phyloP scores from a whole-genome alignment of 192 early-diverging fungal genomes.

The Cetraspora pellucida region DNA sequence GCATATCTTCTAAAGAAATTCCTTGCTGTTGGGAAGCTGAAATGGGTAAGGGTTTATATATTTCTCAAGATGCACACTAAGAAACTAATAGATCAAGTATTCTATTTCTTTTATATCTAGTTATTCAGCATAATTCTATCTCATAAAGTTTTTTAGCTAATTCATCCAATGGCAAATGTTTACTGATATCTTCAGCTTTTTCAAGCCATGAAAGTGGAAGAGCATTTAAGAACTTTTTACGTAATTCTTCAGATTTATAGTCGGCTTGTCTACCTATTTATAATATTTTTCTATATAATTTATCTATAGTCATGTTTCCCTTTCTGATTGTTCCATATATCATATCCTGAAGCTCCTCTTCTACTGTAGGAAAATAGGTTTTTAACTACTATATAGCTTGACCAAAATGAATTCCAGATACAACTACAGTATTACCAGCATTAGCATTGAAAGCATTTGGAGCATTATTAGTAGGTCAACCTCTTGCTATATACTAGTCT shows the following conservation, averaged over 20 bases:
- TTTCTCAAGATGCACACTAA: no score
- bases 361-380: not conserved
- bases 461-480: not conserved
- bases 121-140: not conserved
- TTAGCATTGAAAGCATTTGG: not conserved
- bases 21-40: not conserved
- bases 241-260: not conserved
- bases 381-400: conserved; percentile 13
- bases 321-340: not conserved
- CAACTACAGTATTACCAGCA: not conserved
- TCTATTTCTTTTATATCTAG: not conserved
- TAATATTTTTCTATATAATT: not conserved
- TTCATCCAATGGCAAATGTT: not conserved
- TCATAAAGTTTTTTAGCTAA: not conserved
- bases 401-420: conserved; percentile 2
- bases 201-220: no score
- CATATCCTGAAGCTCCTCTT: not conserved
- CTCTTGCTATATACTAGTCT: not conserved
- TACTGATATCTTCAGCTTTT: not conserved
- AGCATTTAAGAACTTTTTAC: not conserved
- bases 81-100: not conserved
- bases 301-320: not conserved
- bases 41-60: no score
- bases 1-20: not conserved
- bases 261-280: not conserved